These are phyloP conservation scores for Ustilago trichophora DNA, from an alignment of 1,284 basidiomycete species.

Conservation along the genomic window DNA sequence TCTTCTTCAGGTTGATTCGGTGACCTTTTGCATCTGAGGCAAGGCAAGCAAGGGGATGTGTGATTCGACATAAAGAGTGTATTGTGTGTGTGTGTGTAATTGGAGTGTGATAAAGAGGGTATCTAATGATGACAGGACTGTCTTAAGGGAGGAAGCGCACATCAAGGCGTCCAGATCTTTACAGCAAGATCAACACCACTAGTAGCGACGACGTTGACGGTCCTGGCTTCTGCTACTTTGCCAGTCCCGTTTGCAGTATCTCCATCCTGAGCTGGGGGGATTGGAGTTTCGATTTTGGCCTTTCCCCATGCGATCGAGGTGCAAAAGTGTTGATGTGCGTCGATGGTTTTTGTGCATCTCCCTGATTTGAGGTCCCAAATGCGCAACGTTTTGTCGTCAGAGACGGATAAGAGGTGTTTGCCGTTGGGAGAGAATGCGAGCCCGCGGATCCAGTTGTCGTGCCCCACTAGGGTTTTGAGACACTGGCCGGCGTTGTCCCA, in stretches of 20 bases:
- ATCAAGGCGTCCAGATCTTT: conserved; percentile 63
- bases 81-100: no score
- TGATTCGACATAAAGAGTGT: no score
- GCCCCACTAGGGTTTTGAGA: conserved; percentile 71
- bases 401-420: conserved; percentile 84
- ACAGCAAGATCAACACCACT: conserved; percentile 58
- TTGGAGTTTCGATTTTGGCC: conserved; percentile 66
- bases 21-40: no score
- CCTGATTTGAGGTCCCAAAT: conserved; percentile 86
- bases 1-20: no score
- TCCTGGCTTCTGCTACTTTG: no score
- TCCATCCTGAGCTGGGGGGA: conserved; percentile 44
- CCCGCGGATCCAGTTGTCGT: conserved; percentile 63
- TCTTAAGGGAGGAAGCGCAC: not conserved
- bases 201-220: conserved; percentile 64
- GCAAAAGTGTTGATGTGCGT: conserved; percentile 86
- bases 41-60: no score
- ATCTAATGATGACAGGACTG: no score
- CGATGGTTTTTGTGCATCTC: conserved; percentile 81
- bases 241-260: conserved; percentile 75
- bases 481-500: conserved; percentile 85
- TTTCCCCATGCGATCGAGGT: conserved; percentile 64
- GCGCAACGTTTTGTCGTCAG: conserved; percentile 88
- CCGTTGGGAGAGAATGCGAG: conserved; percentile 69
- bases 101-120: no score